Base-by-base conservation (phyloP, 2,329 filamentous ascomycete species). In the Grosmannia serpens region DNA sequence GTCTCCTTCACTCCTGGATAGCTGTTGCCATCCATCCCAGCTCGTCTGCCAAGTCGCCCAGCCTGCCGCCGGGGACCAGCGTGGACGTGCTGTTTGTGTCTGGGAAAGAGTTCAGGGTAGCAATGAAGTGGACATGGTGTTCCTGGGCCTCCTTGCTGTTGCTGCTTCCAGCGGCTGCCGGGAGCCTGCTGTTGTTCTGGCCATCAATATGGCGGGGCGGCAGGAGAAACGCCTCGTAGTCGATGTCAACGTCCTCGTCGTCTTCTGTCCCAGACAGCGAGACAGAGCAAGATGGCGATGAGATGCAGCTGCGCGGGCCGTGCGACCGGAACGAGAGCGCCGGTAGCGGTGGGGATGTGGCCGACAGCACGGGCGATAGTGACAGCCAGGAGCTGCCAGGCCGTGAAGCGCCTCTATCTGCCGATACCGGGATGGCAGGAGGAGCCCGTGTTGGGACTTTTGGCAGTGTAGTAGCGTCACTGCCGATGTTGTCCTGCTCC, bases 1-100 rank as follows among this genome's bases (percentile, higher is more conserved):
- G 35, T 4, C 15, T 6, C 38, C 11, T 8, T 58, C 29, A 63
- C 31, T 65, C 69, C 55, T 70, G 70, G 61, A 82, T 78, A 27
- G 74, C 69, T 35, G 75, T 73, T 13, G 74, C 75, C 67, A 82
- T 77, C 77, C 78, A 81, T 57, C 75, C 72, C 61, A 81, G 69
- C 65, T 82, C 79, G 55, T 60, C 69, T 8, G 71, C 66, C 9
- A 75, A 61, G 33, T 73, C 70, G 5, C 67, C 8, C 67, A 64
- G 29, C 24, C 53, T 46, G 13, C 65, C 67, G 35, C 65, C 63
- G 4, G 70, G 66, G 7, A 70, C 62, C 10, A 72, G 57, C 1
- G 65, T 67, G 1, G 71, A 65, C 1, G 67, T 68, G 33, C 66
- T 68, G 15, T 68, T 52, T 17, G 49, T n/a, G 50, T 52, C 11